phyloP scores from a whole-genome alignment of 176 grass and related monocot genomes.

The Carex pumila region DNA sequence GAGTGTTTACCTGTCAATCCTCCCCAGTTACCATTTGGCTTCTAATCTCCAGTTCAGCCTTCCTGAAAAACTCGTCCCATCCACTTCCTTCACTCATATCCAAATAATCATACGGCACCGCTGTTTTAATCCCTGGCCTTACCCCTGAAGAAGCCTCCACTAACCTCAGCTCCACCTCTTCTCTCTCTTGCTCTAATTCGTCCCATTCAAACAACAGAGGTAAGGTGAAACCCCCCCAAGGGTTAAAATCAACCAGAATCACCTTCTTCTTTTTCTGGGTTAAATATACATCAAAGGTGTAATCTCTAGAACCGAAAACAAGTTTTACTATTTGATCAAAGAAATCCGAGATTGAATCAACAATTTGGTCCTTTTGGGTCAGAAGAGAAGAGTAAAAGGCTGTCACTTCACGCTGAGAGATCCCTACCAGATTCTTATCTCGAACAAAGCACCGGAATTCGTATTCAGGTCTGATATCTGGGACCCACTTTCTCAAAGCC shows the following conservation, averaged over 20 bases:
- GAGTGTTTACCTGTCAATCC: neutral
- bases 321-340: slow-evolving; percentile 41
- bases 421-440: slow-evolving; percentile 30
- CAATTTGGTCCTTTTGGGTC: slow-evolving; percentile 25
- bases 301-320: slow-evolving; percentile 46
- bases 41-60: slow-evolving; percentile 60
- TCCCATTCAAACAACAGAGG: slow-evolving; percentile 73
- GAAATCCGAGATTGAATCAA: slow-evolving; percentile 31
- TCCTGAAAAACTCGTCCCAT: slow-evolving; percentile 86
- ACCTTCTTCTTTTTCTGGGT: slow-evolving; percentile 35
- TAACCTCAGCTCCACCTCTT: slow-evolving; percentile 44
- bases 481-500: slow-evolving; percentile 74
- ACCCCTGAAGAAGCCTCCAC: slow-evolving; percentile 67
- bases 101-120: slow-evolving; percentile 82
- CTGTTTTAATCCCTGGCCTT: slow-evolving; percentile 86
- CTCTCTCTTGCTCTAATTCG: slow-evolving; percentile 42
- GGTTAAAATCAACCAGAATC: slow-evolving; percentile 86
- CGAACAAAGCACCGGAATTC: slow-evolving; percentile 88
- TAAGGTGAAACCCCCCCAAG: slow-evolving; percentile 70
- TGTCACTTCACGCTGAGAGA: slow-evolving; percentile 79
- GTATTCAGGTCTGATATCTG: slow-evolving; percentile 55
- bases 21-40: slow-evolving; percentile 32
- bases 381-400: slow-evolving; percentile 75
- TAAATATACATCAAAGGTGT: slow-evolving; percentile 68
- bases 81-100: slow-evolving; percentile 81